Evolutionary conservation across 129 eudicot genomes (phyloP).

Genomic region (Centella asiatica): DNA sequence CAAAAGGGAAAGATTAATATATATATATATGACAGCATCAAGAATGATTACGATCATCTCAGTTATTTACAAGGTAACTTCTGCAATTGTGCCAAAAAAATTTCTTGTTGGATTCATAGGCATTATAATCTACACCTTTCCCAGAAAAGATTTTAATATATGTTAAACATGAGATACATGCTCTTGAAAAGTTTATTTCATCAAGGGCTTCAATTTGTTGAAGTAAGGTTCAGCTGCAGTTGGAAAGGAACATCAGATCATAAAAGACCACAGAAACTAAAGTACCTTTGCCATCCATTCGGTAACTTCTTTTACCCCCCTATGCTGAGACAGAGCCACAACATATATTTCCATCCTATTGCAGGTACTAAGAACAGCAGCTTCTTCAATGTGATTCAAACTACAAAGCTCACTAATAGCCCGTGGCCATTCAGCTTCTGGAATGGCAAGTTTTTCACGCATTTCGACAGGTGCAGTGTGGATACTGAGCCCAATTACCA

Average conservation of each 20-base stretch:
- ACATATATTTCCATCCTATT: slow-evolving; percentile 92
- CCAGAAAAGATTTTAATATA: no score
- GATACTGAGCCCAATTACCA: slow-evolving; percentile 83
- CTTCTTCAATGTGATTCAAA: slow-evolving; percentile 86
- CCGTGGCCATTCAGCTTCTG: slow-evolving; percentile 98
- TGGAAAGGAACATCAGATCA: background rate
- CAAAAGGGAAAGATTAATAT: no score
- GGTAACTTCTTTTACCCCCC: slow-evolving; percentile 93
- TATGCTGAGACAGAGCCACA: slow-evolving; percentile 84
- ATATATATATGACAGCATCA: no score
- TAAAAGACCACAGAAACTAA: background rate
- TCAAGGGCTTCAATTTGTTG: no score
- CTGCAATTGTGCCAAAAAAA: no score
- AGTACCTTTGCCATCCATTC: slow-evolving; percentile 98
- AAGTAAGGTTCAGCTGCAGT: background rate
- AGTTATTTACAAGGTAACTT: no score
- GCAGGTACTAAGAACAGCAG: slow-evolving; percentile 90
- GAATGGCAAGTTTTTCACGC: slow-evolving; percentile 94
- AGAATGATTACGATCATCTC: no score
- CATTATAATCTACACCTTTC: no score
- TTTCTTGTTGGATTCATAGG: no score
- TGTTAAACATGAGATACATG: no score
- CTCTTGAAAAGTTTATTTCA: no score
- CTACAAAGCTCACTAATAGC: slow-evolving; percentile 84
- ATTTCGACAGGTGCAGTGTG: slow-evolving; percentile 87